A percentile compares a stretch with the other conserved stretches of the same genome.
Conservation (phyloP, 2,329 filamentous ascomycete species). For the Aspergillus alliaceus region DNA sequence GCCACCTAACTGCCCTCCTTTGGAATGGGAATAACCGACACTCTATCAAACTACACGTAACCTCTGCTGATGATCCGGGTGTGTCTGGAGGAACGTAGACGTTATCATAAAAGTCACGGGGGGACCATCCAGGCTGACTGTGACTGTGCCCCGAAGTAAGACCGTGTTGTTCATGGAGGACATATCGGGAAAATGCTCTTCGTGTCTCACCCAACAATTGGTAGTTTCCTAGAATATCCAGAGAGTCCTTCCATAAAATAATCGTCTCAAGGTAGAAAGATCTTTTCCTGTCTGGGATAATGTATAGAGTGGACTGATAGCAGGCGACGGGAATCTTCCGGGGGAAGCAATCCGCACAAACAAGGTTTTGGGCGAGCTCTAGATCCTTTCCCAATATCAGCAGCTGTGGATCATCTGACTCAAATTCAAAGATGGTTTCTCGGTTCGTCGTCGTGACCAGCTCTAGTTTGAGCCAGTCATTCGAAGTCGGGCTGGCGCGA, state of each 20-base stretch:
- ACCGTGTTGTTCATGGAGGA: conserved; percentile 22
- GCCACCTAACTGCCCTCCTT: conserved; percentile 47
- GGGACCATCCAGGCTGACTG: conserved; percentile 26
- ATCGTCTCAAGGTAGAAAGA: conserved; percentile 29
- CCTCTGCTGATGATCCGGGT: conserved; percentile 29
- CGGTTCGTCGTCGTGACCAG: conserved; percentile 18
- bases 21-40: conserved; percentile 51
- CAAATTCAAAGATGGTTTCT: conserved; percentile 20
- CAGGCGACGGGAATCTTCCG: conserved; percentile 25
- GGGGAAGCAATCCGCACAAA: conserved; percentile 27
- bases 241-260: conserved; percentile 37
- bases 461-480: conserved; percentile 21
- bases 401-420: conserved; percentile 15
- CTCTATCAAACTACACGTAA: conserved; percentile 35
- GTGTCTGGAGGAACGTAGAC: conserved; percentile 45
- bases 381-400: conserved; percentile 25
- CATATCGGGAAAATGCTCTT: conserved; percentile 30
- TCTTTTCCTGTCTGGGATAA: conserved; percentile 14
- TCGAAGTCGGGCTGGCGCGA: neutral
- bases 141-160: neutral
- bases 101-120: conserved; percentile 49
- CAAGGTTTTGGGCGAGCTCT: conserved; percentile 18
- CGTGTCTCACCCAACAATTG: conserved; percentile 17
- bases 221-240: conserved; percentile 24
- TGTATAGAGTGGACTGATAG: conserved; percentile 32